Evolutionary conservation across 768 basidiomycete genomes (phyloP).

Genomic region (Trametes elegans): DNA sequence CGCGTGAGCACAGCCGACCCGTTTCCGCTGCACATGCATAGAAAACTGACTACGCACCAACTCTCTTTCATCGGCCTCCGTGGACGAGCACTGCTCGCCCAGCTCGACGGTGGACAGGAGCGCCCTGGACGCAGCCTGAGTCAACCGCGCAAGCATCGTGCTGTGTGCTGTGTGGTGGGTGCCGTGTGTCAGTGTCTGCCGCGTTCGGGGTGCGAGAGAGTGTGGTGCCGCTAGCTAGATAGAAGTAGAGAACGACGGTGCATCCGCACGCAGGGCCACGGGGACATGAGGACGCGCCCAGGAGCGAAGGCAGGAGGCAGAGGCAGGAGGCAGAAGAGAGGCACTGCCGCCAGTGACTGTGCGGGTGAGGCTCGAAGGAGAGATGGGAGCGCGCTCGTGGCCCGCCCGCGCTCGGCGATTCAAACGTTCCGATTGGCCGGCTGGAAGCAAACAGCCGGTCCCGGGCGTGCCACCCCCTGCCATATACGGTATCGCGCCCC

Average conservation of each 20-base stretch:
- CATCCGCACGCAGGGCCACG: conserved; percentile 17
- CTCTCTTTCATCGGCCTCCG: not conserved
- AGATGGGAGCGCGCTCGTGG: not conserved
- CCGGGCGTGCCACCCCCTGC: not conserved
- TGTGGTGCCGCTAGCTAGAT: conserved; percentile 4
- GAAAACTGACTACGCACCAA: conserved; percentile 9
- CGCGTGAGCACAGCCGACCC: not conserved
- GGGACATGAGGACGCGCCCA: conserved; percentile 14
- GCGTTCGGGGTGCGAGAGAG: not conserved
- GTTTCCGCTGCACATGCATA: no score
- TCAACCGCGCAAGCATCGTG: conserved; percentile 13
- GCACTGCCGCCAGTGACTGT: no score
- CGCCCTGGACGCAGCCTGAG: conserved; percentile 13
- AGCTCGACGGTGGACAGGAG: conserved; percentile 10
- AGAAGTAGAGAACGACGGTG: conserved; percentile 6
- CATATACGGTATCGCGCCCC: conserved; percentile 1
- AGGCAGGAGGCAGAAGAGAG: no score
- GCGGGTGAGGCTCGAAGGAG: no score
- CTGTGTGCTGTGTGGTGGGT: no score
- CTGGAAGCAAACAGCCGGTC: conserved; percentile 1
- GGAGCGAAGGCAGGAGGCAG: conserved; percentile 4
- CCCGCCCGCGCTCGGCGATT: not conserved
- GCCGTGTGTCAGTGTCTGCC: not conserved
- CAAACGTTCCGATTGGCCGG: conserved; percentile 14
- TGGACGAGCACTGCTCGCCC: not conserved